Evolutionary conservation across 192 early-diverging fungal species (phyloP), one percentile per base, ranked within the genome.

Genomic region (Backusella mclennaniae): DNA sequence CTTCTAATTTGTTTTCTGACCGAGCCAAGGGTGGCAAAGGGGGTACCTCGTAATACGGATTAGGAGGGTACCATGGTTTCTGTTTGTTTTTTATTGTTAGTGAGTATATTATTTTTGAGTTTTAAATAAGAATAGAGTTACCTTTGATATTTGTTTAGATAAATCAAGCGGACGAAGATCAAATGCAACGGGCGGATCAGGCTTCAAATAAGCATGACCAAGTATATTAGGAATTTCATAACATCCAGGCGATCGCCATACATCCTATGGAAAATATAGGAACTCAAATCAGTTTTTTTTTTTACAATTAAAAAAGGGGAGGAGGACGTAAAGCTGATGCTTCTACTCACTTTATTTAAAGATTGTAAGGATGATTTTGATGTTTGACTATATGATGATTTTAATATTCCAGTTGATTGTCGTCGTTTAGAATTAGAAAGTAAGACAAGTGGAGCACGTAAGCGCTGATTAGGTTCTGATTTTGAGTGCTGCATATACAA

Each of bases 31-130:
- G 77, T 41, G 72, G 71, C 46, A 82, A 39, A 19, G 56, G 71
- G 17, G 82, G 82, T 49, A 84, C 80, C 26, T 77, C 67, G 17
- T 77, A 73, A 74, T 69, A 73, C 12, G 63, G 63, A 59, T 79
- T 79, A 67, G 82, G 76, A 73, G 82, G 82, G 6, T 69, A 73
- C 82, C 82, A 84, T n/a, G 82, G 82, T 66, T 68, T 79, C 74
- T 81, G 38, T 71, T 63, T 26, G 26, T 26, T 26, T 26, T 26
- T 21, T 49, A 3, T 39, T 53, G 67, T 23, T 38, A 17, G 35
- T 67, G 66, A 35, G 35, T 67, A n/a, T 52, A 46, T 53, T 76
- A 38, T 52, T 53, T 53, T 53, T 66, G 15, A 31, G 12, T 74
- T 66, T 66, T 74, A 21, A n/a, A 35, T 41, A 29, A 72, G 38